These are phyloP conservation scores for Trapa incisa DNA, from an alignment of 345 rosid species.

Conservation along the genomic window DNA sequence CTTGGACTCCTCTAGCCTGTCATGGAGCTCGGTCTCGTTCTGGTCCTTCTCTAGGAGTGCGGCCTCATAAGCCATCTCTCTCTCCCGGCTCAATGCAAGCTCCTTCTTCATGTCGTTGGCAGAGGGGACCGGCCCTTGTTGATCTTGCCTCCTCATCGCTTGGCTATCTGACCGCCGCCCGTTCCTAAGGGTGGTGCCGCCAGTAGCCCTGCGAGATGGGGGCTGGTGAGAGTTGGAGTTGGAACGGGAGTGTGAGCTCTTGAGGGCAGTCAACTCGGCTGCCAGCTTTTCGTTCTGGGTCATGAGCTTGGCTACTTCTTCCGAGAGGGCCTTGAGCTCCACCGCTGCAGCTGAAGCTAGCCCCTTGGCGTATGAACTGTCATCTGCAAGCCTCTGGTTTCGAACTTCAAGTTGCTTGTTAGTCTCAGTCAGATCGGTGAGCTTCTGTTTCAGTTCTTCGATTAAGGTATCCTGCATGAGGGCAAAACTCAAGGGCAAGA, in stretches of 20 bases:
- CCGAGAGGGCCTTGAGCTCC: conserved; percentile 94
- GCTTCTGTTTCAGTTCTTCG: conserved; percentile 66
- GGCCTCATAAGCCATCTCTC: conserved; percentile 77
- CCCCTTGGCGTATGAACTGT: conserved; percentile 94
- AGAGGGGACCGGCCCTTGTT: conserved; percentile 33
- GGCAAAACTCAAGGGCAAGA: conserved; percentile 1
- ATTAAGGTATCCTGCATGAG: conserved; percentile 44
- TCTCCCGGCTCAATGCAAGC: conserved; percentile 58
- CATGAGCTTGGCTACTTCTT: conserved; percentile 95
- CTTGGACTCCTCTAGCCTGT: conserved; percentile 79
- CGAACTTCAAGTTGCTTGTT: conserved; percentile 62
- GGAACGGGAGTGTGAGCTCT: conserved; percentile 24
- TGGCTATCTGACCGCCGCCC: conserved; percentile 47
- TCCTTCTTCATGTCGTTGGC: conserved; percentile 69
- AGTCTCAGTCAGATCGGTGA: conserved; percentile 37
- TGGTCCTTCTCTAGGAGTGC: conserved; percentile 70
- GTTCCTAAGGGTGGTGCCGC: conserved; percentile 30
- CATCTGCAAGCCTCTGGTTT: conserved; percentile 80
- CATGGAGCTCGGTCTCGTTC: conserved; percentile 66
- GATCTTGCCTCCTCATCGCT: conserved; percentile 59
- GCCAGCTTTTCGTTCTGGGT: conserved; percentile 70
- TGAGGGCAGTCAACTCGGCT: conserved; percentile 52
- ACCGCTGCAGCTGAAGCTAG: conserved; percentile 99
- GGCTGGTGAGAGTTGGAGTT: conserved; percentile 12
- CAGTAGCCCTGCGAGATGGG: conserved; percentile 37